A percentile compares a stretch with the other conserved stretches of the same genome.
Evolutionary conservation across 1,284 basidiomycete species (phyloP).

Genomic region (Tylopilus orsonianus): DNA sequence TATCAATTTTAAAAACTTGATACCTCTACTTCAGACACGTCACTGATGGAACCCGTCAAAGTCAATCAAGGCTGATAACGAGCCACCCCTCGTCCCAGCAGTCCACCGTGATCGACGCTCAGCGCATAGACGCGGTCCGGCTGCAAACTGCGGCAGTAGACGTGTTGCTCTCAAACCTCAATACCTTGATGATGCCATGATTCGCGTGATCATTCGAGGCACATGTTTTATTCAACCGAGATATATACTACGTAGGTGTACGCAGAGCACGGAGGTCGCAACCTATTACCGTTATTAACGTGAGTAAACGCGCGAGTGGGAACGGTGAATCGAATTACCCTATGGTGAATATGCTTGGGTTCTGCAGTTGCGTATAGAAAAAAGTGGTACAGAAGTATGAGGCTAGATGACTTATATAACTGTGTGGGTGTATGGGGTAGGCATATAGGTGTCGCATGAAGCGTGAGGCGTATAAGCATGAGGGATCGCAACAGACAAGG

Average conservation of each 20-base stretch:
- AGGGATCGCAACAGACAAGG: constrained; percentile 7
- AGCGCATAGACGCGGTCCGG: too few species aligned
- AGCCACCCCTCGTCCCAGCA: too few species aligned
- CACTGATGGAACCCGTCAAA: too few species aligned
- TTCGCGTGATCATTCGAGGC: background rate
- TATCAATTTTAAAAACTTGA: too few species aligned
- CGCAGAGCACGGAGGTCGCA: background rate
- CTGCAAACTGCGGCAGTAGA: background rate
- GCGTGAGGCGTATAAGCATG: background rate
- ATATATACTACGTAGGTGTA: background rate
- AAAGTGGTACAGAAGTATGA: background rate
- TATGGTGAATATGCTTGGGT: constrained; percentile 10
- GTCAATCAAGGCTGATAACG: too few species aligned
- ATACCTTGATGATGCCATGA: background rate
- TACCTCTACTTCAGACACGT: too few species aligned
- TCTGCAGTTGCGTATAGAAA: constrained; percentile 1
- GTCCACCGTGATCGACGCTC: too few species aligned
- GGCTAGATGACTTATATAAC: constrained; percentile 7
- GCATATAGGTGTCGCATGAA: constrained; percentile 16
- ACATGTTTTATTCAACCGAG: background rate
- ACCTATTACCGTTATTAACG: background rate
- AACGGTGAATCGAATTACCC: constrained; percentile 13
- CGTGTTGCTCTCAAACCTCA: background rate
- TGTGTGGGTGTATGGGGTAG: constrained; percentile 1
- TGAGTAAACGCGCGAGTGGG: constrained; percentile 8